These are phyloP conservation scores for Penstemon newberryi DNA, from an alignment of 257 asterid genomes.

Conservation along the genomic window DNA sequence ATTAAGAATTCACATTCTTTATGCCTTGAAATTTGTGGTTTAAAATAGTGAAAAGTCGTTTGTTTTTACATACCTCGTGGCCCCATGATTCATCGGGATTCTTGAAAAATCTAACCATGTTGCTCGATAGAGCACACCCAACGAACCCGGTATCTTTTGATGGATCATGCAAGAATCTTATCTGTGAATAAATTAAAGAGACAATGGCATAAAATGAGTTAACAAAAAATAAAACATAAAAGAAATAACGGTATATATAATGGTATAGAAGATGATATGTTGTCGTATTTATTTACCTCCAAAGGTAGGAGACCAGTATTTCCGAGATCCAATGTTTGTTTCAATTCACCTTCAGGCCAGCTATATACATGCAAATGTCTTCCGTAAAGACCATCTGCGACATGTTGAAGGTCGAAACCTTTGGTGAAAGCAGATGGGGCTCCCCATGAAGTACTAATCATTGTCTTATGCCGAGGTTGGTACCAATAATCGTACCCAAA, in stretches of 20 bases:
- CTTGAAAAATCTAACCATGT: constrained; percentile 86
- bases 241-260: too few relatives aligned
- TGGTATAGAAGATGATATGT: background rate
- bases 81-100: constrained; percentile 76
- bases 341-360: constrained; percentile 95
- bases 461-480: constrained; percentile 95
- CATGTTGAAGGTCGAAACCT: constrained; percentile 88
- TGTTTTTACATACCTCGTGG: constrained; percentile 64
- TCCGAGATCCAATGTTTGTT: constrained; percentile 95
- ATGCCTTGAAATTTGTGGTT: background rate
- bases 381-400: constrained; percentile 83
- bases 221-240: background rate
- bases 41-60: background rate
- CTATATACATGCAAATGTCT: constrained; percentile 88
- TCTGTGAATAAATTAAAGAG: constrained; percentile 37
- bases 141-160: constrained; percentile 82
- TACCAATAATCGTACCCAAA: constrained; percentile 97
- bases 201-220: background rate
- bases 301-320: constrained; percentile 81
- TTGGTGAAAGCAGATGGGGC: constrained; percentile 90
- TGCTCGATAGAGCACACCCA: constrained; percentile 90
- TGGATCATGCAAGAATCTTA: constrained; percentile 86
- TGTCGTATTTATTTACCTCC: constrained; percentile 51
- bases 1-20: background rate
- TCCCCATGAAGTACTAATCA: constrained; percentile 98